Base-by-base conservation (phyloP, 345 rosid species). In the Sisymbrium irio region DNA sequence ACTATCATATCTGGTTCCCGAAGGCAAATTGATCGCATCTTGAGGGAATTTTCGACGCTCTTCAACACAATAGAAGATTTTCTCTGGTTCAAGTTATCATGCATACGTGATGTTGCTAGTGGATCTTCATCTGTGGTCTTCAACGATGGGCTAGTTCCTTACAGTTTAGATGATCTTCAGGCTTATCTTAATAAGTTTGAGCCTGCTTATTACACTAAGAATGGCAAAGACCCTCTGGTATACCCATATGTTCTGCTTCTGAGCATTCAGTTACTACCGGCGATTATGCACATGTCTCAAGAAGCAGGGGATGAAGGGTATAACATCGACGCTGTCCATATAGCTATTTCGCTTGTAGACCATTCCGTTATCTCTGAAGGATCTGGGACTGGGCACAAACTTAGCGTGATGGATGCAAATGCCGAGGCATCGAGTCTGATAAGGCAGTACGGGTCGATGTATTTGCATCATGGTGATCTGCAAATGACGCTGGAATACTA, bases 21-120 rank as follows among this genome's bases (percentile, higher is more conserved):
- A 55, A 83, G 98, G 87, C 97, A 87, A 71, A 82, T 92, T 76
- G 97, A 95, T 74, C 86, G 88, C 39, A 82, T 95, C 50, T 79
- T 92, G 57, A 92, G 98, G 85, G 99, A 92, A 70, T 73, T 86
- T 10, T 91, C 93, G 3, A 85, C 96, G 7, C 90, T 90, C 72
- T 95, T 92, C 72, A 84, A 78, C 65, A 92, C 98, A 13, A 95
- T 95, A 75, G 99, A 95, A 84, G 98, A 95, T 80, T 95, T 95
- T 80, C 64, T 95, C 84, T 95, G 99, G 99, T 92, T 89, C 82
- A 85, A 86, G 72, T 71, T 95, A 71, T 83, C 98, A 72, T 87
- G 91, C 66, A 79, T 89, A 50, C 85, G 89, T 40, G 97, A 95
- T 39, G 61, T 74, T 47, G 66, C 84, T 65, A 65, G 73, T 65